A percentile compares a stretch with the other conserved stretches of the same genome.
Evolutionary conservation across 176 grass and related monocot species (phyloP).

Genomic region (Zoysia pacifica): DNA sequence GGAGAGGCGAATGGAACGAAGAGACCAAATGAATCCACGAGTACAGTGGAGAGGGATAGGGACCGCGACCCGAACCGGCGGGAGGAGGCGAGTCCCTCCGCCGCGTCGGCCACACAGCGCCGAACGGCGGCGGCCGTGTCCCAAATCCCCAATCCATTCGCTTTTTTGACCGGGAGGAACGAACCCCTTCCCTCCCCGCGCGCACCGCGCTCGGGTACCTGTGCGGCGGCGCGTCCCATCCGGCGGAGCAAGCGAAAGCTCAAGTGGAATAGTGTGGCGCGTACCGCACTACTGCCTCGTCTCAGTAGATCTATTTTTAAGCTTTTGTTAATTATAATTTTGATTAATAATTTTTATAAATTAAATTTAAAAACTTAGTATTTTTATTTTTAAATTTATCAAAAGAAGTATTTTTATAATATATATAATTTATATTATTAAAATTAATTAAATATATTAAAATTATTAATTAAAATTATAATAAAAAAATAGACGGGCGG

Average conservation of each 20-base stretch:
- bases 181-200: background rate
- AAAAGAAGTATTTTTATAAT: too few relatives aligned
- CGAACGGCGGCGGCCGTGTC: background rate
- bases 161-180: background rate
- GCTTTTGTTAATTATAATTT: too few relatives aligned
- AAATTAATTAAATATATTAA: too few relatives aligned
- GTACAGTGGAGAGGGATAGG: background rate
- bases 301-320: too few relatives aligned
- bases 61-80: background rate
- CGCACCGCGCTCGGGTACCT: background rate
- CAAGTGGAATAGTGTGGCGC: too few relatives aligned
- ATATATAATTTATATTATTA: too few relatives aligned
- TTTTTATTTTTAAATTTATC: too few relatives aligned
- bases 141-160: background rate
- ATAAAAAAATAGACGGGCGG: too few relatives aligned
- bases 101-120: background rate
- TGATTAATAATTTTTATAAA: too few relatives aligned
- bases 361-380: too few relatives aligned
- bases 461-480: too few relatives aligned
- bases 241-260: background rate
- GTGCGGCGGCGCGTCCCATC: slow-evolving; percentile 9
- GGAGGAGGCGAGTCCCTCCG: background rate
- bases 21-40: background rate
- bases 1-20: background rate
- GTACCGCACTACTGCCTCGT: too few relatives aligned